phyloP scores from a whole-genome alignment of 2,329 filamentous ascomycete species.

The Emmonsiellopsis sp. region DNA sequence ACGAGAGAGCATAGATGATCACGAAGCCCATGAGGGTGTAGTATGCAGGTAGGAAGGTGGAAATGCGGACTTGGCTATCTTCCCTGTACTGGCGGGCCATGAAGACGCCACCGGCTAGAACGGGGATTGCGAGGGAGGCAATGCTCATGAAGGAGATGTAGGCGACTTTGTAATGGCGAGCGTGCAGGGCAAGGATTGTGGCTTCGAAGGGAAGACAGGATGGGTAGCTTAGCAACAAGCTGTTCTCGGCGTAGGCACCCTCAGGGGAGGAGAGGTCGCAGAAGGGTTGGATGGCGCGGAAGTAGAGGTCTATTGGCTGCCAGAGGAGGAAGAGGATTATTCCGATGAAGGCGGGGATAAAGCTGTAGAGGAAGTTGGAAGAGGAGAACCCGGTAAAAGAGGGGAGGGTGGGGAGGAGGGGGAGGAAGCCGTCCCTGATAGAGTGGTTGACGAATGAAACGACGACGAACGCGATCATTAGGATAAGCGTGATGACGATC shows the following conservation, averaged over 20 bases:
- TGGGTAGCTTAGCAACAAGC: constrained; percentile 50
- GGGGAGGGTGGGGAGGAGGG: constrained; percentile 55
- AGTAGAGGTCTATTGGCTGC: constrained; percentile 52
- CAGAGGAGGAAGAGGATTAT: constrained; percentile 51
- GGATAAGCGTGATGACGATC: constrained; percentile 49
- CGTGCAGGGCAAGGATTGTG: constrained; percentile 44
- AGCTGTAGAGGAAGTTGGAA: constrained; percentile 78
- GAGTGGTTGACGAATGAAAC: constrained; percentile 67
- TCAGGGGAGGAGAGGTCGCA: constrained; percentile 43
- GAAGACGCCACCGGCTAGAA: constrained; percentile 54
- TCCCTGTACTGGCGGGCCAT: constrained; percentile 50
- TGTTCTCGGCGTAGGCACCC: constrained; percentile 47
- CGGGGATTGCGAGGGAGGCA: constrained; percentile 44
- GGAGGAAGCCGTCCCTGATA: constrained; percentile 62
- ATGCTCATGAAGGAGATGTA: constrained; percentile 48
- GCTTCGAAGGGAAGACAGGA: constrained; percentile 44
- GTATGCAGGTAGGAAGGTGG: constrained; percentile 64
- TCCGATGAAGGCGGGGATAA: constrained; percentile 51
- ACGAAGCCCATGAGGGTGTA: constrained; percentile 65
- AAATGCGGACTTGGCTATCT: constrained; percentile 47
- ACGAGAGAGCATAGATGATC: constrained; percentile 57
- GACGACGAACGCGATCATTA: constrained; percentile 63
- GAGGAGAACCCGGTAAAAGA: constrained; percentile 62
- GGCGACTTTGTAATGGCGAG: constrained; percentile 50
- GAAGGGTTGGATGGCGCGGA: constrained; percentile 52